Evolutionary conservation across 495 filamentous ascomycete species (phyloP), one percentile per base, ranked within the genome.

Genomic region (Talaromyces wortmannii): DNA sequence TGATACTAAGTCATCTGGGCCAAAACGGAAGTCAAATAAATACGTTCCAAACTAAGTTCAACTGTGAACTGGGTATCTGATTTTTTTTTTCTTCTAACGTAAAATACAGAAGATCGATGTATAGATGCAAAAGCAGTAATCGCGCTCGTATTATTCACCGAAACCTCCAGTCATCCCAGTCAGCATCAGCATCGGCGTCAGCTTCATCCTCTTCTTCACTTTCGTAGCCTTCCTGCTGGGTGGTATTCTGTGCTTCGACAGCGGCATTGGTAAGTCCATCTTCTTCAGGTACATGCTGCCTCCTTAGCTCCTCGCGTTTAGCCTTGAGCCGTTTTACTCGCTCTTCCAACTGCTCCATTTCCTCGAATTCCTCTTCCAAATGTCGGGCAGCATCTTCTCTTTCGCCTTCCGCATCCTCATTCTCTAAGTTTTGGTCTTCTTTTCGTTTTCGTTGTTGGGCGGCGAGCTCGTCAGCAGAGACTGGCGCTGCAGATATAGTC

Each of bases 271-370:
- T 57, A 11, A 63, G 64, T 29, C 63, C 57, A 31, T 72, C 73
- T 30, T 61, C 64, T 7, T 64, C 57, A 43, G 23, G 23, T 23
- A 23, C 23, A 23, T 67, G 70, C 17, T 66, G 69, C 45, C 72
- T 65, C 63, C 79, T 83, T 46, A 87, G 59, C 45, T 77, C 71
- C 59, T 88, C 84, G 52, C 82, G 73, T 65, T 75, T 83, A 60
- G 92, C 87, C 62, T 91, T 87, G 57, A 98, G 68, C 61, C 77
- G 81, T 61, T 78, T 75, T 7, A 96, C 88, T 42, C 92, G 79
- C 59, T 84, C 83, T 69, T 97, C 94, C 46, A 96, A 78, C 52
- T 83, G 83, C 64, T 94, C 90, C 92, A 97, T 97, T 65, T 94
- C 86, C 51, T 95, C 94, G 65, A 97, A 90, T 67, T 98, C 94